Evolutionary conservation across 495 filamentous ascomycete genomes (phyloP).

Genomic region (Oleoguttula mirabilis): DNA sequence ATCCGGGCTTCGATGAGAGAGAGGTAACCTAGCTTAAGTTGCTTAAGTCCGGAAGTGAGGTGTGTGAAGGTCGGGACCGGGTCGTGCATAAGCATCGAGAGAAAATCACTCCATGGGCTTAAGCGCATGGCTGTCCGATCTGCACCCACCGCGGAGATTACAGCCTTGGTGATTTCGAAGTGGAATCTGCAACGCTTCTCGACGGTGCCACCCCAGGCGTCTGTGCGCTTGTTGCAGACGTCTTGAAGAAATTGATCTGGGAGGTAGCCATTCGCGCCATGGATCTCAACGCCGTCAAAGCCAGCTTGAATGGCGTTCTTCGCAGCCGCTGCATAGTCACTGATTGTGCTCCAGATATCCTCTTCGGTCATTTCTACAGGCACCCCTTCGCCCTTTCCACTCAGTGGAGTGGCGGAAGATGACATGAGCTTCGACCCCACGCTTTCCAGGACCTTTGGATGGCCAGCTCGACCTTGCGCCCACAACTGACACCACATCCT

Average conservation of each 20-base stretch:
- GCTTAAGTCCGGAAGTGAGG: constrained; percentile 37
- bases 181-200: constrained; percentile 55
- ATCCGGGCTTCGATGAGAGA: constrained; percentile 49
- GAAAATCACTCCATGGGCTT: constrained; percentile 42
- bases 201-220: constrained; percentile 56
- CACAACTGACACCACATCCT: constrained; percentile 58
- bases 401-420: not conserved
- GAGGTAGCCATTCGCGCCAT: constrained; percentile 44
- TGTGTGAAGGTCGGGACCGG: constrained; percentile 51
- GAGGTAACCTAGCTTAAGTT: constrained; percentile 47
- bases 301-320: constrained; percentile 53
- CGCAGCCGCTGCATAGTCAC: constrained; percentile 48
- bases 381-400: constrained; percentile 19
- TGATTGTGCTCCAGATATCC: constrained; percentile 45
- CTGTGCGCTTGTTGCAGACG: constrained; percentile 48
- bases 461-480: constrained; percentile 48
- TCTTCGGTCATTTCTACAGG: constrained; percentile 41
- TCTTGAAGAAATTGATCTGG: constrained; percentile 61
- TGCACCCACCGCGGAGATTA: constrained; percentile 50
- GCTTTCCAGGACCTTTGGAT: constrained; percentile 32
- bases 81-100: constrained; percentile 51
- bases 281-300: constrained; percentile 67
- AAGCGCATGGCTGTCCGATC: constrained; percentile 51
- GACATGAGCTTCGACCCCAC: constrained; percentile 24
- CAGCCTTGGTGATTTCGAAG: constrained; percentile 48